Conservation (phyloP, 495 filamentous ascomycete genomes). For the Clavariopsis aquatica region DNA sequence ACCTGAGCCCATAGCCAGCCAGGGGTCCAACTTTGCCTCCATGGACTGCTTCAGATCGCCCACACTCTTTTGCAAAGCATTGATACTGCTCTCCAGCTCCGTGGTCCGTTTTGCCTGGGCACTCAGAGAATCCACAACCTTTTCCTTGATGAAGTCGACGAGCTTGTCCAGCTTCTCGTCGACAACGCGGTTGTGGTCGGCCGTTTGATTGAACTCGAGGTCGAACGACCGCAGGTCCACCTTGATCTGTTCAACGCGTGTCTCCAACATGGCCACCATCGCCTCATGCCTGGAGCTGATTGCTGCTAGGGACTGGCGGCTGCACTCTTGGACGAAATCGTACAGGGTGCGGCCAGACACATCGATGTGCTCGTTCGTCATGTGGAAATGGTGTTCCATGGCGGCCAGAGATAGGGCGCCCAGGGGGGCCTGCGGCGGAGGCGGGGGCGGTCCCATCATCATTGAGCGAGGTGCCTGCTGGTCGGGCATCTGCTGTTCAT, state of each 20-base stretch:
- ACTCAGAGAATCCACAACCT: conserved; percentile 18
- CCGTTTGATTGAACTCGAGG: conserved; percentile 7
- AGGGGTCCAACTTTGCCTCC: conserved; percentile 1
- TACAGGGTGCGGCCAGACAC: conserved; percentile 17
- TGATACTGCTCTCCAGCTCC: conserved; percentile 18
- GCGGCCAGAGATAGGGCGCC: background rate
- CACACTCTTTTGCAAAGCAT: conserved; percentile 21
- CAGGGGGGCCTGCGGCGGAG: background rate
- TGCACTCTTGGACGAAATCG: conserved; percentile 7
- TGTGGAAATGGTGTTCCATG: conserved; percentile 34
- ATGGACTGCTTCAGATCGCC: conserved; percentile 20
- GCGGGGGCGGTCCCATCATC: conserved; percentile 2
- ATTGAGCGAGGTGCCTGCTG: background rate
- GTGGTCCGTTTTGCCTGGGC: conserved; percentile 11
- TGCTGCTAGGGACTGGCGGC: background rate
- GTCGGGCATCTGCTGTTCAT: background rate
- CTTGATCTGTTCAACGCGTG: conserved; percentile 30
- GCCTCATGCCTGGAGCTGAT: conserved; percentile 21
- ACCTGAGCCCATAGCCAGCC: background rate
- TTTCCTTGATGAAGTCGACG: conserved; percentile 20
- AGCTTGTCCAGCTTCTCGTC: conserved; percentile 28
- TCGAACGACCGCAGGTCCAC: conserved; percentile 18
- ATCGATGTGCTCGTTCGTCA: conserved; percentile 38
- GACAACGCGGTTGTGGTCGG: conserved; percentile 7
- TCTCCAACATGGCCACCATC: conserved; percentile 11